These are phyloP conservation scores for Apophysomyces ossiformis DNA, from an alignment of 371 early-diverging fungal genomes.

Conservation along the genomic window DNA sequence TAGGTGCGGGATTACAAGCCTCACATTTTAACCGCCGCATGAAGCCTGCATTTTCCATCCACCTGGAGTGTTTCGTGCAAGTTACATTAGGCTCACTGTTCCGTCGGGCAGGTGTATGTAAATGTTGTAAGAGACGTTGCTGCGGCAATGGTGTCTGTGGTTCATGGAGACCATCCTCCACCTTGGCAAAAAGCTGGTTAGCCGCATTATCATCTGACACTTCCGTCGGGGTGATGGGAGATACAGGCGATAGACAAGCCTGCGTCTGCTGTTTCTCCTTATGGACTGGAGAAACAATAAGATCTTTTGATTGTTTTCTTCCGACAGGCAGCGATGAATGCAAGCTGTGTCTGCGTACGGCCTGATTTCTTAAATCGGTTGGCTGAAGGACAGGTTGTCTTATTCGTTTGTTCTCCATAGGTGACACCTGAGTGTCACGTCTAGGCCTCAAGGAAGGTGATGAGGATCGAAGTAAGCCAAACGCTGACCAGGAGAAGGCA, in stretches of 20 bases:
- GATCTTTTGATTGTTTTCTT: too few relatives aligned
- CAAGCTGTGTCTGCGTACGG: background rate
- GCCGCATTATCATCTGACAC: background rate
- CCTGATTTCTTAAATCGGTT: background rate
- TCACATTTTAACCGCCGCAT: slow-evolving; percentile 27
- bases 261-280: background rate
- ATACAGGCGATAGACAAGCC: background rate
- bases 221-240: background rate
- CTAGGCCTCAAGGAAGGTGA: background rate
- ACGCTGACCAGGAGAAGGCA: slow-evolving; percentile 4
- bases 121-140: too few relatives aligned
- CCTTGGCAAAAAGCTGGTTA: background rate
- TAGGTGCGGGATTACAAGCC: slow-evolving; percentile 25
- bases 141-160: background rate
- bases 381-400: background rate
- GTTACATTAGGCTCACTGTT: background rate
- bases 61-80: slow-evolving; percentile 21
- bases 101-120: background rate
- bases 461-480: slow-evolving; percentile 4
- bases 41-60: slow-evolving; percentile 24
- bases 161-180: background rate
- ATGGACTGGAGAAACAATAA: background rate
- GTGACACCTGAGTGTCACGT: slow-evolving; percentile 9
- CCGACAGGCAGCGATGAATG: background rate
- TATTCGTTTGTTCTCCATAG: slow-evolving; percentile 1